A percentile compares a stretch with the other conserved stretches of the same genome.
phyloP scores from a whole-genome alignment of 306 rosid species.

The Medicago lupulina region DNA sequence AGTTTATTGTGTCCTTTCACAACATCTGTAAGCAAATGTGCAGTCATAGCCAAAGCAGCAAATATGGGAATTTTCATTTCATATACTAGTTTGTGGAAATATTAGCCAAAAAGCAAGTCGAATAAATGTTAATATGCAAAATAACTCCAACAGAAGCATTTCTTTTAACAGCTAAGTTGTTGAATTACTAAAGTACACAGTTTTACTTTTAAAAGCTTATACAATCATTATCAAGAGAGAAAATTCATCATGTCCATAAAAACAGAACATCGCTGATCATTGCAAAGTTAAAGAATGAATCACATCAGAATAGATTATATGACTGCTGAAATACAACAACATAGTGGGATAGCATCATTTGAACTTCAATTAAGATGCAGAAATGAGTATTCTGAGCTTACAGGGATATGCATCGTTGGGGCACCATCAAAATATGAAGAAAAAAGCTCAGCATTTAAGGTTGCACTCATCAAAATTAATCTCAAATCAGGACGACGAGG shows the following conservation, averaged over 20 bases:
- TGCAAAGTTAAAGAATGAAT: constrained; percentile 33
- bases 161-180: constrained; percentile 21
- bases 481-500: constrained; percentile 87
- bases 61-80: constrained; percentile 5
- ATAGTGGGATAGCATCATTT: constrained; percentile 10
- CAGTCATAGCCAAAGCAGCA: constrained; percentile 15
- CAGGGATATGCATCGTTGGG: constrained; percentile 80
- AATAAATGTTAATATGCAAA: constrained; percentile 21
- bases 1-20: constrained; percentile 6
- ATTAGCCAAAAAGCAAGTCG: background rate
- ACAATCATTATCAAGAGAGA: constrained; percentile 30
- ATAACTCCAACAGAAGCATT: constrained; percentile 24
- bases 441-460: constrained; percentile 91
- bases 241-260: constrained; percentile 30
- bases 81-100: background rate
- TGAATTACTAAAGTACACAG: constrained; percentile 25
- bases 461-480: constrained; percentile 96
- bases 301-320: constrained; percentile 6
- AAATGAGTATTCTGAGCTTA: constrained; percentile 49
- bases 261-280: constrained; percentile 11
- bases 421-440: constrained; percentile 85
- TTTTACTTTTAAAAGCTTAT: constrained; percentile 25
- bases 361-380: constrained; percentile 27
- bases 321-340: background rate
- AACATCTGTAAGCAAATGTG: constrained; percentile 15